phyloP scores from a whole-genome alignment of 306 rosid genomes.

The Luffa acutangula region DNA sequence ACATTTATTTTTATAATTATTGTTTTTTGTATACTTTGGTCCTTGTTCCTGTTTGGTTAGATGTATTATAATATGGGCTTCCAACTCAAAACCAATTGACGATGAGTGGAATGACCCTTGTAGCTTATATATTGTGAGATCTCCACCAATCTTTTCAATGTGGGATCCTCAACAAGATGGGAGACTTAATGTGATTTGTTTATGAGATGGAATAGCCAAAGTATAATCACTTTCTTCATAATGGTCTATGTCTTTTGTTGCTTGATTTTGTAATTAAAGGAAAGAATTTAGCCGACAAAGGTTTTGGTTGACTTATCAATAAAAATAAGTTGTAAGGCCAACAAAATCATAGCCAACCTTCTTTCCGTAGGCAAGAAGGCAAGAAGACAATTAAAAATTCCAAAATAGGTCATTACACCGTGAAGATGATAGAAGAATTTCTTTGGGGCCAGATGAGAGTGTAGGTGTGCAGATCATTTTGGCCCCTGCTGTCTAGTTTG shows the following conservation, averaged over 20 bases:
- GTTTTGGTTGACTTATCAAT: background rate
- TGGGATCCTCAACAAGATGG: no score
- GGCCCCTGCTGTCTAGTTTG: no score
- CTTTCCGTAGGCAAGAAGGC: background rate
- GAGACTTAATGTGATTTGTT: background rate
- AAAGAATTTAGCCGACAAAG: background rate
- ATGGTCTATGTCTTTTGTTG: background rate
- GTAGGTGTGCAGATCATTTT: no score
- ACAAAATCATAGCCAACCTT: background rate
- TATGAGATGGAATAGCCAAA: background rate
- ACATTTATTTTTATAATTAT: background rate
- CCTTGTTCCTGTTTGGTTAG: background rate
- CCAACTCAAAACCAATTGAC: no score
- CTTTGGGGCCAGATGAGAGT: no score
- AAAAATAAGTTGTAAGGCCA: background rate
- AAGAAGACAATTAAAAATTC: background rate
- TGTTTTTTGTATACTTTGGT: no score
- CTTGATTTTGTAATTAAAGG: background rate
- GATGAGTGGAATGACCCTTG: no score
- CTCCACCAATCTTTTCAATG: no score
- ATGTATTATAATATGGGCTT: no score
- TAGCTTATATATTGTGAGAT: no score
- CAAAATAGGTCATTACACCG: background rate
- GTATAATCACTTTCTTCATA: background rate
- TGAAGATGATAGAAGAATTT: background rate